Base-by-base conservation (phyloP, 805 yeast species). In the Myxozyma melibiosi region DNA sequence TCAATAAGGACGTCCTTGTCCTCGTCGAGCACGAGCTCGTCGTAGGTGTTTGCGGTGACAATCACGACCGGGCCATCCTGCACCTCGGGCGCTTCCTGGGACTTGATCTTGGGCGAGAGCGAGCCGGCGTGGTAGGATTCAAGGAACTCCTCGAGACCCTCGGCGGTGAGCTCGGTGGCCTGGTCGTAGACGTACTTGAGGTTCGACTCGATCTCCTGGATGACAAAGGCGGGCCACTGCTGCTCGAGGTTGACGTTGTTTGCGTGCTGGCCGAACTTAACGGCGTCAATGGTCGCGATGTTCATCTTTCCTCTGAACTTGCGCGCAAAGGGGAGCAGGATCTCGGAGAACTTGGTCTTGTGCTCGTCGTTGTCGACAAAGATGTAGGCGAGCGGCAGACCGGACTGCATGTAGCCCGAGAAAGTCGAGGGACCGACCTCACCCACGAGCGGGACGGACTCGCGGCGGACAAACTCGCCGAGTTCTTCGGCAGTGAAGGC, bases 261-360 rank as follows among this genome's bases (percentile, higher is more conserved):
- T 56, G 96, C 96, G 70, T 92, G 98, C 73, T 80, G 82, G 64
- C 96, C 96, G 71, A 76, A 94, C 68, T 76, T 76, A 53, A 78
- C 69, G 56, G 96, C 96, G 68, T 92, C 91, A 67, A 94, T 78
- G 74, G 92, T 95, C 65, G 88, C 97, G 73, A 94, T 85, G 78
- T 87, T 88, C 65, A 90, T 73, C 70, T 82, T 80, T 62, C 96
- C 96, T 78, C 89, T 83, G 75, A 80, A 78, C 70, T 81, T 75
- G 76, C 85, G 84, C 68, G 92, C 95, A 68, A 87, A 75, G 53
- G 83, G 80, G 59, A 70, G 74, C 67, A 91, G 79, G 51, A 76
- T 70, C 42, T 77, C 76, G 46, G 75, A 75, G 64, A 82, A 80
- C 35, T 76, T 79, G 37, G 74, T 81, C 71, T 85, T 84, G 76